These are phyloP conservation scores for Calocybe indica DNA, from an alignment of 768 basidiomycete species.

Conservation along the genomic window DNA sequence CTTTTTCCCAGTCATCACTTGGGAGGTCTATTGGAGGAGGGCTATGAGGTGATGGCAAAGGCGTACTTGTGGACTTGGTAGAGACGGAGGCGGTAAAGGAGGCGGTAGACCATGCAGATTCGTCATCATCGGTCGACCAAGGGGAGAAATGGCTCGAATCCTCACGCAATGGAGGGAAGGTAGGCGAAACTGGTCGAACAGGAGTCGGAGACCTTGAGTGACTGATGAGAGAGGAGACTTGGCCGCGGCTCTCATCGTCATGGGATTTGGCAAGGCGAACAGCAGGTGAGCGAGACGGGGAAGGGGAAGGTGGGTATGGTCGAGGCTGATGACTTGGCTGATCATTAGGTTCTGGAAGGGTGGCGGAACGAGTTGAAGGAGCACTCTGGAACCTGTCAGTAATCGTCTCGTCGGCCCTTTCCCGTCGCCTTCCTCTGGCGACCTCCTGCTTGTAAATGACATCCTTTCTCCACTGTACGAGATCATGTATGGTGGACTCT, in stretches of 20 bases:
- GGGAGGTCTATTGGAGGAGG: constrained; percentile 7
- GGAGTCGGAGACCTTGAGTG: constrained; percentile 35
- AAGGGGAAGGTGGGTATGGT: constrained; percentile 47
- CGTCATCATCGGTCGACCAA: constrained; percentile 67
- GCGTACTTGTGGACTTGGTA: constrained; percentile 43
- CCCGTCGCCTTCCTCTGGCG: constrained; percentile 57
- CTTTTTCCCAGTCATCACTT: constrained; percentile 1
- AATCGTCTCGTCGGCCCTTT: constrained; percentile 40
- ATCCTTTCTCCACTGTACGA: constrained; percentile 55
- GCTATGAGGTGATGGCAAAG: constrained; percentile 16
- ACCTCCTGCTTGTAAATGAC: constrained; percentile 32
- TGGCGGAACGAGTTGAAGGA: constrained; percentile 12
- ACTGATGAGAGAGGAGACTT: constrained; percentile 7
- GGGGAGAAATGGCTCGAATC: constrained; percentile 41
- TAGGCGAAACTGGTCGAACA: constrained; percentile 20
- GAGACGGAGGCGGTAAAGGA: constrained; percentile 60
- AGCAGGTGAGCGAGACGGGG: constrained; percentile 43
- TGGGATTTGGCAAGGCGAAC: constrained; percentile 25
- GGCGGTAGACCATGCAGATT: constrained; percentile 70
- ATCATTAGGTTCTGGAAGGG: constrained; percentile 19
- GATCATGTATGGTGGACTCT: constrained; percentile 40
- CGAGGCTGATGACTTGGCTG: constrained; percentile 34
- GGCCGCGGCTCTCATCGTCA: constrained; percentile 12
- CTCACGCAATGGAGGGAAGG: constrained; percentile 23
- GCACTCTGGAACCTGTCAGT: constrained; percentile 13